Evolutionary conservation across 2,329 filamentous ascomycete species (phyloP).

Genomic region (Blastomyces percursus): DNA sequence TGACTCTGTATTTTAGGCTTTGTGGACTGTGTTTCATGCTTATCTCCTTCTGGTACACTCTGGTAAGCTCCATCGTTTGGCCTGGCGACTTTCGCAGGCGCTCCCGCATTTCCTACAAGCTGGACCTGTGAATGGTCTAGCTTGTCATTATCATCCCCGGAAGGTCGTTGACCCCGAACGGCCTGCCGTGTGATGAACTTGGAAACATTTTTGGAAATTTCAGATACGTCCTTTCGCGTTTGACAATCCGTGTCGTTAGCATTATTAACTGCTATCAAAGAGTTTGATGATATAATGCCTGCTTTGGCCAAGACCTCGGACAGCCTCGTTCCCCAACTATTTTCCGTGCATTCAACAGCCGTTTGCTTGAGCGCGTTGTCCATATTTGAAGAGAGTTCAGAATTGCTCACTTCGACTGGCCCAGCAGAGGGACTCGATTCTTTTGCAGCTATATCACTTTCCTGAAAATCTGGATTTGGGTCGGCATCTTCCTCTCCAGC

Average conservation of each 20-base stretch:
- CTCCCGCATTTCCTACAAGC: neutral
- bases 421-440: neutral
- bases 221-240: neutral
- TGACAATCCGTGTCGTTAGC: neutral
- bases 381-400: neutral
- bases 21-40: neutral
- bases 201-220: constrained; percentile 14
- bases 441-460: neutral
- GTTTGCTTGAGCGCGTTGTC: neutral
- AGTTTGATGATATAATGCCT: constrained; percentile 1
- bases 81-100: neutral
- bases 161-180: neutral
- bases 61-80: neutral
- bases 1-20: neutral
- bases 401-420: neutral
- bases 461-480: neutral
- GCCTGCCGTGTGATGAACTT: constrained; percentile 13
- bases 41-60: neutral
- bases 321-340: constrained; percentile 8
- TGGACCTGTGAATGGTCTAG: neutral
- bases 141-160: neutral
- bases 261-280: neutral
- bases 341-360: neutral
- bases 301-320: constrained; percentile 3
- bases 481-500: neutral